Evolutionary conservation across 768 basidiomycete species (phyloP), one percentile per base, ranked within the genome.

Genomic region (Leccinum pellstonianum): DNA sequence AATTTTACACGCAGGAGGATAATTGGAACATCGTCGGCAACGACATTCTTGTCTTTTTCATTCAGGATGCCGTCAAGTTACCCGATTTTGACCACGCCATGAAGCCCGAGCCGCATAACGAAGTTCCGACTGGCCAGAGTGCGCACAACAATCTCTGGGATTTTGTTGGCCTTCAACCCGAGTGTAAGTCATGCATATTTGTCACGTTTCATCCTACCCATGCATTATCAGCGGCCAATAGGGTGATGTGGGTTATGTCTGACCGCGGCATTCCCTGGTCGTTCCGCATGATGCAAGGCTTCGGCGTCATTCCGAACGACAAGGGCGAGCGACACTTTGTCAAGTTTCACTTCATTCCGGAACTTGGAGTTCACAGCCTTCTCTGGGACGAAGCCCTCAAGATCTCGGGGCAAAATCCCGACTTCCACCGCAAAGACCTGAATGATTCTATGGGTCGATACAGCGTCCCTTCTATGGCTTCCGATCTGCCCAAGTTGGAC

Each of bases 341-440:
- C 74, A 95, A 95, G 72, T 95, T 93, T 72, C 91, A 94, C 72
- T 90, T 85, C 79, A 83, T 83, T 43, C 85, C 93, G 17, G 83
- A 93, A 72, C 81, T 94, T 15, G 93, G 93, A 21, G 88, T 90
- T 2, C 90, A 94, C 69, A 88, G 85, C 58, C 76, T 95, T 15
- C 77, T 89, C 5, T 96, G 94, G 93, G 93, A 96, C 62, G 94
- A 97, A 65, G 90, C 90, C 1, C 77, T 95, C 61, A 95, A 95
- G 70, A 82, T 95, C 46, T 61, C 64, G 15, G 90, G 91, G 0
- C 91, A 93, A 71, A 93, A 95, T 72, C 93, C 94, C 38, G 93
- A 95, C 72, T 95, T 91, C 75, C 93, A 94, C 63, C 84, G 92
- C 33, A 89, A 93, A 68, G 93, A 95, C 68, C 76, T 95, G 3